phyloP scores from a whole-genome alignment of 495 filamentous ascomycete species.

The Daldinia caldariorum region DNA sequence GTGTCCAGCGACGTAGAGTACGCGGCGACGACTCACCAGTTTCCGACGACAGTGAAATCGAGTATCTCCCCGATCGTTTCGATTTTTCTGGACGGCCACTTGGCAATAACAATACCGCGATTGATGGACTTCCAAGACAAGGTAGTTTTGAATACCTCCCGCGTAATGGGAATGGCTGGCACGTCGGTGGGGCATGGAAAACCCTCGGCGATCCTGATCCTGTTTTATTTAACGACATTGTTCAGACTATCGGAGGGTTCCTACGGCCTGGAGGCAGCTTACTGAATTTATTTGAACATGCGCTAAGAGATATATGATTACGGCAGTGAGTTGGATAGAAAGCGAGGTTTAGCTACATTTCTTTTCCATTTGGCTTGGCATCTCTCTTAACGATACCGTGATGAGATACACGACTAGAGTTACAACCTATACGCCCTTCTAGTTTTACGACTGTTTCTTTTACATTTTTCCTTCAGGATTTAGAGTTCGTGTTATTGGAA shows the following conservation, averaged over 20 bases:
- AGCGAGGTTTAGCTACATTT: neutral
- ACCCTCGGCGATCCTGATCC: conserved; percentile 36
- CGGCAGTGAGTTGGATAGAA: neutral
- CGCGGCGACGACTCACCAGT: conserved; percentile 24
- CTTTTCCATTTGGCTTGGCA: neutral
- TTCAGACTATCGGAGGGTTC: conserved; percentile 25
- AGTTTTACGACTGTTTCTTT: neutral
- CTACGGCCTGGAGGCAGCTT: conserved; percentile 18
- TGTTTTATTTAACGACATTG: conserved; percentile 22
- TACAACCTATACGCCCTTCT: neutral
- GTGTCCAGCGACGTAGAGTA: conserved; percentile 31
- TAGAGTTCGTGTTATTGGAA: conserved; percentile 4
- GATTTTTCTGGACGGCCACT: conserved; percentile 67
- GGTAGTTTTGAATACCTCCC: conserved; percentile 36
- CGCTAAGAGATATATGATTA: conserved; percentile 26
- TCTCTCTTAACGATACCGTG: neutral
- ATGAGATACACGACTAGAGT: conserved; percentile 1
- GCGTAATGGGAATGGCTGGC: conserved; percentile 31
- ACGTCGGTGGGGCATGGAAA: conserved; percentile 34
- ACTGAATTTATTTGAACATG: conserved; percentile 21
- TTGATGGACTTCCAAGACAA: conserved; percentile 20
- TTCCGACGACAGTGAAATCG: conserved; percentile 51
- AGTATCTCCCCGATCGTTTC: conserved; percentile 71
- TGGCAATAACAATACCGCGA: conserved; percentile 21
- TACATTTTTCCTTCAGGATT: neutral